Conservation (phyloP, 169 alveolate genomes). For the Plasmodium chabaudi region DNA sequence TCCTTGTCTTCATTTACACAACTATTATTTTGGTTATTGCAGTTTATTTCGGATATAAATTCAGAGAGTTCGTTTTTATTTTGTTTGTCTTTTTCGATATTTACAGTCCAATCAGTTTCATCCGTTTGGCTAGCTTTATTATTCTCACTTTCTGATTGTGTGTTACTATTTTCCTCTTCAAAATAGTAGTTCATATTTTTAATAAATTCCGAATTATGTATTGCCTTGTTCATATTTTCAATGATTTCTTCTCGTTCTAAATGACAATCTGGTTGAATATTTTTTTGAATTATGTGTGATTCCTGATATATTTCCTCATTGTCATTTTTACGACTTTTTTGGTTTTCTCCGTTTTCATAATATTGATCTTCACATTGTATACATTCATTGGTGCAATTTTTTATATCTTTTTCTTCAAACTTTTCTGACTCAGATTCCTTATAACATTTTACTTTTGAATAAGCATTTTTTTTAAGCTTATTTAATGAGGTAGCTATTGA, state of each 20-base stretch:
- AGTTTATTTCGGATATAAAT: too few relatives aligned
- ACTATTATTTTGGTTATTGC: too few relatives aligned
- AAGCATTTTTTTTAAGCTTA: too few relatives aligned
- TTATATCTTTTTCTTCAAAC: too few relatives aligned
- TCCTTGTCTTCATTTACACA: too few relatives aligned
- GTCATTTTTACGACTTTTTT: neutral
- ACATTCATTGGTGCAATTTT: too few relatives aligned
- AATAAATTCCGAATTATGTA: constrained; percentile 22
- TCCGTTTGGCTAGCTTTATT: neutral
- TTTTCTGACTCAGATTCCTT: too few relatives aligned
- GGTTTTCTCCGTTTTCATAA: neutral
- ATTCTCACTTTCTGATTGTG: neutral
- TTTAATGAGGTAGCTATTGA: too few relatives aligned
- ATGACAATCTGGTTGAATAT: neutral
- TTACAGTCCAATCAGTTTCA: neutral
- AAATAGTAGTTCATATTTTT: constrained; percentile 10
- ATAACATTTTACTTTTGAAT: too few relatives aligned
- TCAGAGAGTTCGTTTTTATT: neutral
- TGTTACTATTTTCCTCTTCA: neutral
- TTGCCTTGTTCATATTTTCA: constrained; percentile 33
- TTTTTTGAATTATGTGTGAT: neutral
- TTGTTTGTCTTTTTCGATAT: neutral
- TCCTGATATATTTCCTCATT: neutral
- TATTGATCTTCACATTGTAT: neutral
- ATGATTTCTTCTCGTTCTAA: constrained; percentile 13